phyloP scores from a whole-genome alignment of 2,329 filamentous ascomycete species.

The Diaporthe caulivora region DNA sequence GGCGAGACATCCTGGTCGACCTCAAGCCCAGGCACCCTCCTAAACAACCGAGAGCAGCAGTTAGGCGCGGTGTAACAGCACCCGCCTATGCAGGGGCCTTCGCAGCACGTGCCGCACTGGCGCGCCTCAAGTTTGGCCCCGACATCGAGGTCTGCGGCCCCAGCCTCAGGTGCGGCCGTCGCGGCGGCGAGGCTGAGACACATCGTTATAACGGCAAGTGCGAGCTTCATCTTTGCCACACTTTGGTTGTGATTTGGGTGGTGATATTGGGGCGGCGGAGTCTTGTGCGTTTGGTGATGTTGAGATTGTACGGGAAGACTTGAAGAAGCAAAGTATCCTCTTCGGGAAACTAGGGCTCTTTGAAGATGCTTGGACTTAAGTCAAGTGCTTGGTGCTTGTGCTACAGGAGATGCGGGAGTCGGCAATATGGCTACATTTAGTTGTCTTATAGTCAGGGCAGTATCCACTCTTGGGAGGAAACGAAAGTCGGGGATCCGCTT shows the following conservation, averaged over 20 bases:
- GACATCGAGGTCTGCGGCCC: not conserved
- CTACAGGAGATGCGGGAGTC: not conserved
- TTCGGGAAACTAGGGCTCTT: too few relatives aligned
- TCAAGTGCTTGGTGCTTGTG: not conserved
- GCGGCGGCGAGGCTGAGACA: not conserved
- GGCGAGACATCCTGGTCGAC: not conserved
- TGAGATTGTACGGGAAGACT: too few relatives aligned
- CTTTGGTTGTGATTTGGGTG: not conserved
- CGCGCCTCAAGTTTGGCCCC: constrained; percentile 2
- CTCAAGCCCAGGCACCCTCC: not conserved
- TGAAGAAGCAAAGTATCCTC: not conserved
- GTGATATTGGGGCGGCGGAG: too few relatives aligned
- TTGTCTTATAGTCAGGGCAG: not conserved
- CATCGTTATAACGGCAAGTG: not conserved
- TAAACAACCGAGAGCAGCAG: not conserved
- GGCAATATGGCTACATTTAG: not conserved
- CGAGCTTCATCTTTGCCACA: not conserved
- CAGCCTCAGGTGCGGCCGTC: not conserved
- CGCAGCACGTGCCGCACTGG: not conserved
- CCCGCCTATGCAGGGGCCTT: not conserved
- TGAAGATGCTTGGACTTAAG: not conserved
- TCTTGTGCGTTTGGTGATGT: not conserved
- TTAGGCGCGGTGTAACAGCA: not conserved
- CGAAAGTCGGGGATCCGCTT: not conserved
- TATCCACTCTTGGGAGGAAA: not conserved